Conservation (phyloP, 164 flowering plant genomes). For the Stephania cephalantha region DNA sequence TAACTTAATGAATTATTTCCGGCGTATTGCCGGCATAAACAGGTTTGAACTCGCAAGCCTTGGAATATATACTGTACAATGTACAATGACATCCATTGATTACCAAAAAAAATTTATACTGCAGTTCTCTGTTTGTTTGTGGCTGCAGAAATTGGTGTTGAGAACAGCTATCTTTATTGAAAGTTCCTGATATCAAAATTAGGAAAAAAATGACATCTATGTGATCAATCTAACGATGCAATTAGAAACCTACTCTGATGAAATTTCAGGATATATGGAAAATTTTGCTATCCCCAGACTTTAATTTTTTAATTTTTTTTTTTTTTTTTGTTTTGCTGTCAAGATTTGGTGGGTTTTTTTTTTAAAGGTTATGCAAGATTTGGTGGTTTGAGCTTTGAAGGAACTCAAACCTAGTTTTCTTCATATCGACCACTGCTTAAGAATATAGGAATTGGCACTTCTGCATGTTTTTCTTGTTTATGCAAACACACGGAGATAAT, state of each 20-base stretch:
- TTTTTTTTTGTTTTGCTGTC: not conserved
- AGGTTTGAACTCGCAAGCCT: not conserved
- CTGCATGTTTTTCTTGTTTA: no score
- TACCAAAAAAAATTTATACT: not conserved
- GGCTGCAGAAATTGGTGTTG: no score
- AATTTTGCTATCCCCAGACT: not conserved
- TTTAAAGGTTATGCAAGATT: not conserved
- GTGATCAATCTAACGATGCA: not conserved
- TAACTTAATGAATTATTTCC: not conserved
- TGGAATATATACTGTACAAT: not conserved
- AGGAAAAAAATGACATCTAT: not conserved
- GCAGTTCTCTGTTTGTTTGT: not conserved
- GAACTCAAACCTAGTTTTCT: no score
- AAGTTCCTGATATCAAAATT: not conserved
- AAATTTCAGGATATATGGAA: not conserved
- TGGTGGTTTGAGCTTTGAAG: no score
- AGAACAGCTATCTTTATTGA: not conserved
- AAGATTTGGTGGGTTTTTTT: not conserved
- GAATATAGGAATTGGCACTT: no score
- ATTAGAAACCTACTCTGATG: not conserved
- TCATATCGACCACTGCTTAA: no score
- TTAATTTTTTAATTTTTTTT: no score
- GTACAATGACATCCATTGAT: not conserved
- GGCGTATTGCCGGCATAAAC: not conserved
- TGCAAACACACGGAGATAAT: no score